Base-by-base conservation (phyloP, 352 stramenopile genomes). In the Pythium phragmiticola region DNA sequence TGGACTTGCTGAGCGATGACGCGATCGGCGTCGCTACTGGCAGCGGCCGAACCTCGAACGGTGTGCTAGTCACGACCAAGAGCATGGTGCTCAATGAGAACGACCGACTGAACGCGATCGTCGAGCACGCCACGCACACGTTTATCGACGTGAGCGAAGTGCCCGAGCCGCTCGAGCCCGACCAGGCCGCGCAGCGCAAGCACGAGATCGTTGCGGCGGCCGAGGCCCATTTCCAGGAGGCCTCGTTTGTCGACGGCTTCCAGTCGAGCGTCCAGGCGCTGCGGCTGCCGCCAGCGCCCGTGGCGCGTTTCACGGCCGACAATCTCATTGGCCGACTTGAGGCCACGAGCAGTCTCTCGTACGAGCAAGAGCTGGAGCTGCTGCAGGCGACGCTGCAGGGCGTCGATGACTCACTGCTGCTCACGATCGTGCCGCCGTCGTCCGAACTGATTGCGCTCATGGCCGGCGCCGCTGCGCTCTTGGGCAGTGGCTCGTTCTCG, bases 121-220 rank as follows among this genome's bases (percentile, higher is more conserved):
- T 94, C 9, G 82, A 92, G 57, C 89, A 72, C 50, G 80, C 82
- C 12, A 79, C 79, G 41, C 82, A 92, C 69, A 82, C 79, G 19
- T 89, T 94, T 48, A 92, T 94, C 55, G 82, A 94, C 57, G 88
- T 94, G 48, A 91, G 80, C 49, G 82, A 94, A 65, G 78, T 94
- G 0, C 80, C 84, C 4, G 84, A 92, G 56, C 84, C 84, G 19
- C 78, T 94, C 4, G 84, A 94, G 66, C 76, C 78, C 3, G 84
- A 90, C 57, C 83, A 92, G 57, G 83, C 80, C 52, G 78, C 79
- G 57, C 83, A 92, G 60, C 80, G 81, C 59, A 89, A 88, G 63
- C 85, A 88, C 59, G 80, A 92, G 69, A 92, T 92, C 58, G 74
- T 88, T 50, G 74, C 62, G 33, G 80, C 73, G 6, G 75, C 74